Percentiles rank a stretch among this genome's conserved stretches.
Evolutionary conservation across 2,329 filamentous ascomycete genomes (phyloP).

Genomic region (Alternaria ethzedia): DNA sequence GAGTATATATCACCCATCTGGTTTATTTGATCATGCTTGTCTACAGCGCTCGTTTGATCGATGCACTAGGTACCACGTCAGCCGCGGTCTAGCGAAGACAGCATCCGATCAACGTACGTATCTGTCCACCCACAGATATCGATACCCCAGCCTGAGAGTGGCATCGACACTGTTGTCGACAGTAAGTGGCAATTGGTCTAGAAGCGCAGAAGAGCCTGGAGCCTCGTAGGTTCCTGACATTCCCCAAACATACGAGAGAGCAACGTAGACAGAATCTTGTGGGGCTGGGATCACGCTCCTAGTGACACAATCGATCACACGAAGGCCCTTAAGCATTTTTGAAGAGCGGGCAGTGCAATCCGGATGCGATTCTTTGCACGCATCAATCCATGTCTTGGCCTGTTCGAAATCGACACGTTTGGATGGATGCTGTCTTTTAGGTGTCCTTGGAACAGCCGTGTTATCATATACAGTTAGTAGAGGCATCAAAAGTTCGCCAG

Average conservation of each 20-base stretch:
- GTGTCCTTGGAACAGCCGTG: rapidly evolving
- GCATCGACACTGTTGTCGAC: background rate
- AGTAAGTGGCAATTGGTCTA: background rate
- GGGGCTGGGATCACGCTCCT: rapidly evolving
- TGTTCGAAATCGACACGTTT: background rate
- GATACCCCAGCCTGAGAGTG: background rate
- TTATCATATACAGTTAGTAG: rapidly evolving
- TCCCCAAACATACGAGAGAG: background rate
- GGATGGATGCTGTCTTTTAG: background rate
- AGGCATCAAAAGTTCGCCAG: too few relatives aligned
- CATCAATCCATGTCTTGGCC: background rate
- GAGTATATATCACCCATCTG: background rate
- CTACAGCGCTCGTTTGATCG: background rate
- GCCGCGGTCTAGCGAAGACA: background rate
- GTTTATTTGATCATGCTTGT: background rate
- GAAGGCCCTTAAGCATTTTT: rapidly evolving
- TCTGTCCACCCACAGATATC: background rate
- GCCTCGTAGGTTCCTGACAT: rapidly evolving
- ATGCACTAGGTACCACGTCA: background rate
- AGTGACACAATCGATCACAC: background rate
- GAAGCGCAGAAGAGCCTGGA: background rate
- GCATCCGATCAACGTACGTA: background rate
- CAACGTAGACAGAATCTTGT: background rate
- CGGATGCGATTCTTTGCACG: background rate
- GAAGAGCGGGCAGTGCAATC: rapidly evolving